phyloP scores from a whole-genome alignment of 306 rosid species.

The Urtica urens region DNA sequence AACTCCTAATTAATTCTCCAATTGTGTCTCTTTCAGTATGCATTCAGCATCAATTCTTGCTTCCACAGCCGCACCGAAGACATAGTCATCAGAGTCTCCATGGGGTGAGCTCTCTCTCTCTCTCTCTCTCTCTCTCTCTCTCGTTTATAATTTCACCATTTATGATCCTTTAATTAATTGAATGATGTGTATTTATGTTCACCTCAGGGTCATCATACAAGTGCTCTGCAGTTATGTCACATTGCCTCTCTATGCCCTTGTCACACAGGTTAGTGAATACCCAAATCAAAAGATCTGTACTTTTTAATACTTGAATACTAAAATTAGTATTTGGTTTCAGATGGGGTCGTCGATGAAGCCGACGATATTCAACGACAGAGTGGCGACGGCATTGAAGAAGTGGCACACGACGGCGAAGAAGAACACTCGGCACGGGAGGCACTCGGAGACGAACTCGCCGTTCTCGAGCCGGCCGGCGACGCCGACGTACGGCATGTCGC shows the following conservation, averaged over 20 bases:
- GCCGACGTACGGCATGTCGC: slow-evolving; percentile 52
- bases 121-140: neutral
- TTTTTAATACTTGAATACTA: neutral
- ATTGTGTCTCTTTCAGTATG: slow-evolving; percentile 26
- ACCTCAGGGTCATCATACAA: slow-evolving; percentile 59
- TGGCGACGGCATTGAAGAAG: slow-evolving; percentile 36
- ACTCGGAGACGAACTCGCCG: slow-evolving; percentile 35
- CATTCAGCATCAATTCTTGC: slow-evolving; percentile 25
- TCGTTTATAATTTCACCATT: neutral
- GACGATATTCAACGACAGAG: slow-evolving; percentile 45
- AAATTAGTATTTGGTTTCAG: slow-evolving; percentile 14
- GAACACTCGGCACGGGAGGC: slow-evolving; percentile 20
- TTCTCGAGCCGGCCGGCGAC: slow-evolving; percentile 47
- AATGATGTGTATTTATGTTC: no score
- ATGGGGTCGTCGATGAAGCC: slow-evolving; percentile 71
- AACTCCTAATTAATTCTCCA: neutral
- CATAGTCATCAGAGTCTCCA: slow-evolving; percentile 38
- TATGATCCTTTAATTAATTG: neutral
- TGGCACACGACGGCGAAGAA: slow-evolving; percentile 50
- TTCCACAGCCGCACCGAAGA: slow-evolving; percentile 32
- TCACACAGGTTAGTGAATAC: slow-evolving; percentile 52
- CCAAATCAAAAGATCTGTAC: no score
- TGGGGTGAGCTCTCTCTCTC: slow-evolving; percentile 35
- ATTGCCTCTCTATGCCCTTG: slow-evolving; percentile 83
- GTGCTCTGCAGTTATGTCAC: slow-evolving; percentile 77